Conservation (phyloP, 768 basidiomycete genomes). For the Suillus paluster region DNA sequence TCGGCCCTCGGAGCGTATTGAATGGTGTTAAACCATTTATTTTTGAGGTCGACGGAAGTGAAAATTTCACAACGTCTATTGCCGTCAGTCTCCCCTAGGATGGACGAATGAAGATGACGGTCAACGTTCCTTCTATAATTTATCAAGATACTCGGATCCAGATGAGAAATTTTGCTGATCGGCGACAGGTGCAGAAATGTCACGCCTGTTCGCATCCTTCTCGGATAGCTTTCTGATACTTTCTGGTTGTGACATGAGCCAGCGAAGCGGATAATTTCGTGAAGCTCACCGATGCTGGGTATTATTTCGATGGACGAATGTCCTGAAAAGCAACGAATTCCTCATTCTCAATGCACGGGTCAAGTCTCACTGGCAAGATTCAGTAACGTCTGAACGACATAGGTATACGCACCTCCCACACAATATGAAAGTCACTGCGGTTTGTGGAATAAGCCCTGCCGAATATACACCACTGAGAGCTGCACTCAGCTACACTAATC, state of each 20-base stretch:
- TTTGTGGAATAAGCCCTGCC: slow-evolving; percentile 46
- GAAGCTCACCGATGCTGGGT: slow-evolving; percentile 49
- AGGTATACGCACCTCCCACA: slow-evolving; percentile 49
- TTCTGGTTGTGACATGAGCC: slow-evolving; percentile 37
- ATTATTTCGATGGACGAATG: slow-evolving; percentile 48
- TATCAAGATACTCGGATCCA: slow-evolving; percentile 45
- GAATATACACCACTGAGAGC: slow-evolving; percentile 34
- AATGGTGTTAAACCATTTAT: no score
- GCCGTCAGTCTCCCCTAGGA: no score
- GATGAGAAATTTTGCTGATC: slow-evolving; percentile 24
- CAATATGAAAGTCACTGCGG: slow-evolving; percentile 46
- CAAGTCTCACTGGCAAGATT: background rate
- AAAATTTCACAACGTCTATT: no score
- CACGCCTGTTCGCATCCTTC: slow-evolving; percentile 55
- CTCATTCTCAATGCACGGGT: slow-evolving; percentile 40
- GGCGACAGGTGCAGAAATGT: slow-evolving; percentile 13
- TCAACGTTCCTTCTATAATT: no score
- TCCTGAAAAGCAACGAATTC: slow-evolving; percentile 57
- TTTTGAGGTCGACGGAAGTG: no score
- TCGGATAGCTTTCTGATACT: slow-evolving; percentile 55
- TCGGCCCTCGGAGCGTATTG: no score
- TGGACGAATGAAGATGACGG: no score
- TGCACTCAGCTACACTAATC: no score
- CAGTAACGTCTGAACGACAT: background rate
- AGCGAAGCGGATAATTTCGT: background rate